phyloP scores from a whole-genome alignment of 164 flowering plant genomes.

The Macadamia tetraphylla region DNA sequence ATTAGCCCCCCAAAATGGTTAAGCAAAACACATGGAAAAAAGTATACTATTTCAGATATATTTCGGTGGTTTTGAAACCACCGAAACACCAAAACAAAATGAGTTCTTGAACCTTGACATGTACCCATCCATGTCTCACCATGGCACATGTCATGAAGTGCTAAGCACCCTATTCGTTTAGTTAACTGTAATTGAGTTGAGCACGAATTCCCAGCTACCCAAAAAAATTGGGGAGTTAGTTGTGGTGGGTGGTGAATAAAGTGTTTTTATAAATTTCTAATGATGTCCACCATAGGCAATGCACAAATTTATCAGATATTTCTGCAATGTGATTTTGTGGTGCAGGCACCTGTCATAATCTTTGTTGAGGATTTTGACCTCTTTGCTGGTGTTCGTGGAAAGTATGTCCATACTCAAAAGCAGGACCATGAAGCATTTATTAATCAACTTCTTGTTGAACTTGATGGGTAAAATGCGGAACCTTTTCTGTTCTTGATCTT shows the following conservation, averaged over 20 bases:
- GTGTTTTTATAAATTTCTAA: background rate
- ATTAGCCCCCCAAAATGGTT: too few relatives aligned
- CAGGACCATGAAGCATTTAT: constrained; percentile 98
- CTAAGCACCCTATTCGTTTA: too few relatives aligned
- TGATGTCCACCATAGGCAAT: background rate
- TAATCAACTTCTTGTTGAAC: constrained; percentile 97
- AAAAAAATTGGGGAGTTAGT: too few relatives aligned
- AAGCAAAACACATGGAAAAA: too few relatives aligned
- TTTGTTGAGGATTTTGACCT: constrained; percentile 96
- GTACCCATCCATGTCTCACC: too few relatives aligned
- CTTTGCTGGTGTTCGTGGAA: constrained; percentile 97
- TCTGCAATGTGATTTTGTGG: constrained; percentile 6
- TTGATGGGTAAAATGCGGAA: constrained; percentile 68
- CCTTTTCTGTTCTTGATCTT: background rate
- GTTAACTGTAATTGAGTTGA: background rate
- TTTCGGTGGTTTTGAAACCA: too few relatives aligned
- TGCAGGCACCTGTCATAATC: constrained; percentile 92
- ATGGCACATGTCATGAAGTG: too few relatives aligned
- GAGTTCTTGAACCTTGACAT: too few relatives aligned
- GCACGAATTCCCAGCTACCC: background rate
- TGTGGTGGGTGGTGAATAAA: too few relatives aligned
- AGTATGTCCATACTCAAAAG: constrained; percentile 75
- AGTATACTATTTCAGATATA: too few relatives aligned
- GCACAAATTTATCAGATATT: background rate
- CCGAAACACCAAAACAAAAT: too few relatives aligned